A percentile compares a stretch with the other conserved stretches of the same genome.
Evolutionary conservation across 2,329 filamentous ascomycete species (phyloP).

Genomic region (Hysterium pulicare): DNA sequence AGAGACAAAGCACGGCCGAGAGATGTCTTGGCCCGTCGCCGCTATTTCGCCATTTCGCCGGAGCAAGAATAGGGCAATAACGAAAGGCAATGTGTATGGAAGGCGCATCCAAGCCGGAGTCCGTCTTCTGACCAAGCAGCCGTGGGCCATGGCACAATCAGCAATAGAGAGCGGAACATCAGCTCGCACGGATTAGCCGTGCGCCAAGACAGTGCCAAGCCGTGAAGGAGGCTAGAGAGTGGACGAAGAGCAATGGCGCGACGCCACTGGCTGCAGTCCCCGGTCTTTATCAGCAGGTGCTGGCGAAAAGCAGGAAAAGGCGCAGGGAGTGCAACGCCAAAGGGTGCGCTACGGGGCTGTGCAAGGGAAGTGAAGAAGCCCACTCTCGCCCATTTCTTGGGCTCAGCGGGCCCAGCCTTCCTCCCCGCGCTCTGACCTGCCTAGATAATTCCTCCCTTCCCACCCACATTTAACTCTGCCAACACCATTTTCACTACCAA

Average conservation of each 20-base stretch:
- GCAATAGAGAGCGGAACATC: neutral
- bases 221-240: neutral
- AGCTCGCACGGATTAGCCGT: neutral
- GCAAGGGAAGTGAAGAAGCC: neutral
- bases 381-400: conserved; percentile 3
- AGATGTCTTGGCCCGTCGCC: no score
- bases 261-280: neutral
- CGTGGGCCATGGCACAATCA: no score
- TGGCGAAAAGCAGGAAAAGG: neutral
- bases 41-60: no score
- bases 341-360: neutral
- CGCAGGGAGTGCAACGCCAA: neutral
- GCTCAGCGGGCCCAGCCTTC: conserved; percentile 11
- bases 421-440: conserved; percentile 11
- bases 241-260: no score
- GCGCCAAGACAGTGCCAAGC: neutral
- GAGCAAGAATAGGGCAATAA: no score
- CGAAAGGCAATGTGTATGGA: no score
- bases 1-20: no score
- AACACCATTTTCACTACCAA: conserved; percentile 2
- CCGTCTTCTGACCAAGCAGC: no score
- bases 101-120: no score
- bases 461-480: conserved; percentile 2
- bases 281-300: neutral
- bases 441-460: conserved; percentile 8